Evolutionary conservation across 805 yeast species (phyloP), one percentile per base, ranked within the genome.

Genomic region (Nakazawaea peltata): DNA sequence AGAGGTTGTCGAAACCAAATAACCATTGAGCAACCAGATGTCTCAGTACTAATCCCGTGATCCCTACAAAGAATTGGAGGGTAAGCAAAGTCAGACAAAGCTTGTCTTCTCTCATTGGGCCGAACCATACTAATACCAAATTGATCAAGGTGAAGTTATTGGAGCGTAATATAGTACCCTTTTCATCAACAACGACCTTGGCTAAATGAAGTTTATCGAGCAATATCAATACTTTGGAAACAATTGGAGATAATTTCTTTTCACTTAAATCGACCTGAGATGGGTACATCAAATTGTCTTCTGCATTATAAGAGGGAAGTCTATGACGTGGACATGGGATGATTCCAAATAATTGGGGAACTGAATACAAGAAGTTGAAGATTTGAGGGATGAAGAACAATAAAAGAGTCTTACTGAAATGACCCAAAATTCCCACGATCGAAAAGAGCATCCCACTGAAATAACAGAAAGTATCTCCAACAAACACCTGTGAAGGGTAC

Each of bases 401-500:
- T 57, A 92, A 63, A 46, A 90, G 63, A 0, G 99, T 92, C 59
- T 92, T 92, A 28, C 96, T 85, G 56, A 88, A 92, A 63, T 92
- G 99, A 1, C 97, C 97, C 40, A 85, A 68, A 24, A 92, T 92
- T 1, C 97, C 97, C 21, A 85, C 95, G 19, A 88, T 92, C 0
- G 97, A 98, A 57, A 92, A 87, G 1, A 92, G 95, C 98, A 92
- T 92, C 3, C 99, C 99, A 18, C 95, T 86, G 57, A 92, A 88
- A 59, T 92, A 92, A 60, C 99, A 92, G 64, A 82, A 92, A 1
- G 98, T 90, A 54, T 92, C 99, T 21, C 99, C 99, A 6, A 92
- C 99, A 60, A 92, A 92, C 1, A 86, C 97, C 38, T 61, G 61
- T 0, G 98, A 86, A 1, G 98, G 98, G 63, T 68, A 92, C 81